Percentiles rank a stretch among this genome's conserved stretches.
These are phyloP conservation scores for Hemileia vastatrix DNA, from an alignment of 1,284 basidiomycete genomes.

Conservation along the genomic window DNA sequence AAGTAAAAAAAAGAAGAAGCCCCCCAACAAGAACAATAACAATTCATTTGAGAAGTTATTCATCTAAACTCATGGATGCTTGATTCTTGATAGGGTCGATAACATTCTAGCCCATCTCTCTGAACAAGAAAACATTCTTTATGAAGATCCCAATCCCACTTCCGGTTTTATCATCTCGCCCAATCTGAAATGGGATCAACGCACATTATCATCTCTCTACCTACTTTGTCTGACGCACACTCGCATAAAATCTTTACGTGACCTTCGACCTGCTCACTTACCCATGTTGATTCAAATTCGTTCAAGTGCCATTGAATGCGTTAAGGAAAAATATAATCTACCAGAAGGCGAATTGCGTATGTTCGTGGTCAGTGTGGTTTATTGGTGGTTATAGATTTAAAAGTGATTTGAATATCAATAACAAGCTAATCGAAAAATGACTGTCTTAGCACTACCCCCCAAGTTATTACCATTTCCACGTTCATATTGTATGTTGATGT, in stretches of 20 bases:
- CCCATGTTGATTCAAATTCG: slow-evolving; percentile 61
- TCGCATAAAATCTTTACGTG: slow-evolving; percentile 39
- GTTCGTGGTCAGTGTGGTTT: slow-evolving; percentile 78
- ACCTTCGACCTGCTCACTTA: slow-evolving; percentile 58
- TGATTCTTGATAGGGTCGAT: slow-evolving; percentile 54
- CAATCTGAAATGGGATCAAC: slow-evolving; percentile 55
- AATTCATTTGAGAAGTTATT: background rate
- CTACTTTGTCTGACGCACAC: slow-evolving; percentile 43
- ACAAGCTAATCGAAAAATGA: background rate
- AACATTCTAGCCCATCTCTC: slow-evolving; percentile 72
- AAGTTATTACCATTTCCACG: slow-evolving; percentile 69
- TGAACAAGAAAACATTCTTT: slow-evolving; percentile 68
- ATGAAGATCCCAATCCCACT: slow-evolving; percentile 52
- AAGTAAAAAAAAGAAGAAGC: too few species aligned
- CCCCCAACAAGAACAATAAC: background rate
- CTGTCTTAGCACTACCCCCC: background rate
- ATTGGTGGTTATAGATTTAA: background rate
- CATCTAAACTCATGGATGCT: background rate
- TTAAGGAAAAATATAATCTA: slow-evolving; percentile 57
- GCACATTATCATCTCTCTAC: slow-evolving; percentile 39
- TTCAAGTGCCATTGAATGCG: slow-evolving; percentile 51
- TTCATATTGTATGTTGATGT: slow-evolving; percentile 66
- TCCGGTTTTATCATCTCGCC: slow-evolving; percentile 71
- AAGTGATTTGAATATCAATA: background rate
- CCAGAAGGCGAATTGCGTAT: slow-evolving; percentile 57